A percentile compares a stretch with the other conserved stretches of the same genome.
These are phyloP conservation scores for Comarum palustre DNA, from an alignment of 306 rosid species.

Conservation along the genomic window DNA sequence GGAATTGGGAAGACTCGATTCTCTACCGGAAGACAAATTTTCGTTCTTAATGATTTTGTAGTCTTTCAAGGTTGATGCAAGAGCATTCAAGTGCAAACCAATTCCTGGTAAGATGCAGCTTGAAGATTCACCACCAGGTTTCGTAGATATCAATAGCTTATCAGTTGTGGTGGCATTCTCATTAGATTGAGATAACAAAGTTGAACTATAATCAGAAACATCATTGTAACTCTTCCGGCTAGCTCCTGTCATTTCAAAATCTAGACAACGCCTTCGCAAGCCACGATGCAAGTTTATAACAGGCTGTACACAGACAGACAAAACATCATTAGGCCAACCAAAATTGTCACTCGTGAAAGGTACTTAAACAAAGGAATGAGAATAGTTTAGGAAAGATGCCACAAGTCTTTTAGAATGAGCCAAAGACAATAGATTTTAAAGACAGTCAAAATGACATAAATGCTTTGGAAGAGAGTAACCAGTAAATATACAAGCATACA, in stretches of 20 bases:
- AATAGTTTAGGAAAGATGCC: neutral
- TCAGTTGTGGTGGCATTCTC: constrained; percentile 40
- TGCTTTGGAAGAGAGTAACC: neutral
- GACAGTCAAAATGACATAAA: neutral
- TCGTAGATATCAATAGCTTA: constrained; percentile 40
- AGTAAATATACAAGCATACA: neutral
- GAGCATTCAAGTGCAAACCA: constrained; percentile 78
- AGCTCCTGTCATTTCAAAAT: constrained; percentile 66
- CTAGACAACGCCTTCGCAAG: constrained; percentile 76
- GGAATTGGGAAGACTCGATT: constrained; percentile 38
- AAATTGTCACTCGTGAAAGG: neutral
- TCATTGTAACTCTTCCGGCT: constrained; percentile 46
- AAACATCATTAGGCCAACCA: constrained; percentile 6
- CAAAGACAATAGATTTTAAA: neutral
- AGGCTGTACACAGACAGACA: constrained; percentile 43
- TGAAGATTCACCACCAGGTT: constrained; percentile 41
- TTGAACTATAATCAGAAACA: constrained; percentile 44
- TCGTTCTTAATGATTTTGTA: constrained; percentile 35
- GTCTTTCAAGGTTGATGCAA: constrained; percentile 51
- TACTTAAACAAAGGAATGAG: neutral
- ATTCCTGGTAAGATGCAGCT: constrained; percentile 63
- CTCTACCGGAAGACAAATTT: constrained; percentile 44
- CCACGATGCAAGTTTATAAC: constrained; percentile 57
- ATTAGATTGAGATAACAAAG: constrained; percentile 34
- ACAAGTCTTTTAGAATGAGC: neutral